phyloP scores from a whole-genome alignment of 2,329 filamentous ascomycete genomes.

The Cryphonectria radicalis region DNA sequence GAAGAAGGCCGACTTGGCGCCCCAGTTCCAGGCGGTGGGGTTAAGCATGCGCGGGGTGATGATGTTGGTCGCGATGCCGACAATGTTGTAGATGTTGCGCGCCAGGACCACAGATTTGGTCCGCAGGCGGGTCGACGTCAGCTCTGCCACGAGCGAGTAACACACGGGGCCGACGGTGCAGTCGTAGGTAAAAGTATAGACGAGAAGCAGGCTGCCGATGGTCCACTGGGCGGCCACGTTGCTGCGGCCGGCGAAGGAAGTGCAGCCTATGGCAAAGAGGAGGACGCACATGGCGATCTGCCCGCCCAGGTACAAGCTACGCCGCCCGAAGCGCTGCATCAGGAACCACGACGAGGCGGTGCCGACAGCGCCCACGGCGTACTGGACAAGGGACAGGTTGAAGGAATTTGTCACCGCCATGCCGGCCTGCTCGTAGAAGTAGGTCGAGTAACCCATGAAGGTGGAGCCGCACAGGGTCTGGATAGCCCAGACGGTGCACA shows the following conservation, averaged over 20 bases:
- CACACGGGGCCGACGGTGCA: constrained; percentile 51
- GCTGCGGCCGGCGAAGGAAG: constrained; percentile 4
- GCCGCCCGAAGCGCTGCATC: constrained; percentile 53
- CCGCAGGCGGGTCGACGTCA: constrained; percentile 49
- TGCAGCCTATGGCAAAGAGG: constrained; percentile 33
- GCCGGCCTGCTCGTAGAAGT: constrained; percentile 52
- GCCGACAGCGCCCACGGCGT: constrained; percentile 55
- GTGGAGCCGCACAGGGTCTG: constrained; percentile 53
- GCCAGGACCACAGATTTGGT: constrained; percentile 52
- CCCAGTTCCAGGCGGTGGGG: constrained; percentile 51
- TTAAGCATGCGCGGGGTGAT: constrained; percentile 53
- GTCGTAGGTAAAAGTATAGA: constrained; percentile 50
- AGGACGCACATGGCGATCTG: constrained; percentile 47
- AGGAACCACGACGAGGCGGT: constrained; percentile 56
- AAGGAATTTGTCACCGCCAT: constrained; percentile 49
- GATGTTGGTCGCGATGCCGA: constrained; percentile 51
- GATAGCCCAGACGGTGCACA: constrained; percentile 53
- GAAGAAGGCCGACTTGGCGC: constrained; percentile 52
- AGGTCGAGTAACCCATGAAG: constrained; percentile 54
- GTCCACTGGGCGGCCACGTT: constrained; percentile 42
- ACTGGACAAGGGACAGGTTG: constrained; percentile 52
- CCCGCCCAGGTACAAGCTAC: constrained; percentile 51
- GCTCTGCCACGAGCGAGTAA: constrained; percentile 50
- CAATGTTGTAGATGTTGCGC: constrained; percentile 52
- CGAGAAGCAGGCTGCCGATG: constrained; percentile 51